These are phyloP conservation scores for Rhodamnia rubescens DNA, from an alignment of 345 rosid species.

Conservation along the genomic window DNA sequence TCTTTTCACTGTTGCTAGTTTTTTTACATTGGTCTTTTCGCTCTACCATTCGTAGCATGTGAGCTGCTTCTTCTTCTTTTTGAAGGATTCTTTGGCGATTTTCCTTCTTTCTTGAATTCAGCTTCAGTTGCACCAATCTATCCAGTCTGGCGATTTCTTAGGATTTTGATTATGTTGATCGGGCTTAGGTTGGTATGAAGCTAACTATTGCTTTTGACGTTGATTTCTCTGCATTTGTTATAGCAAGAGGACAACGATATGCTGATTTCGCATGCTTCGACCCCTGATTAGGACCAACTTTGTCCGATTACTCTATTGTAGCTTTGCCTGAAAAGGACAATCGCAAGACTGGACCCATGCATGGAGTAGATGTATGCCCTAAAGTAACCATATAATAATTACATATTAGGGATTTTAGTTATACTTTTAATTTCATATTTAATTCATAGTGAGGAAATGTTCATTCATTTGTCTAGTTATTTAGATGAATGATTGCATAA, in stretches of 20 bases:
- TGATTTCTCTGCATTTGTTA: not conserved
- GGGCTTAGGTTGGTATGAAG: not conserved
- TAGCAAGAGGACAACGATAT: too few relatives aligned
- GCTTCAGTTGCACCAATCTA: not conserved
- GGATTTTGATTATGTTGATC: constrained; percentile 11
- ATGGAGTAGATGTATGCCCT: not conserved
- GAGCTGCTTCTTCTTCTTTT: not conserved
- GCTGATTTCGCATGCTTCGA: not conserved
- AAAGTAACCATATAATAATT: too few relatives aligned
- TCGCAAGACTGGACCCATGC: not conserved
- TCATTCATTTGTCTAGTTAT: too few relatives aligned
- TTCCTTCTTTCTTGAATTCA: constrained; percentile 2
- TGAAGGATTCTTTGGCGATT: not conserved
- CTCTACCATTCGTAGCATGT: not conserved
- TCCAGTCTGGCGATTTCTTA: not conserved
- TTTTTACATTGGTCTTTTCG: not conserved
- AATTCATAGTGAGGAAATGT: too few relatives aligned
- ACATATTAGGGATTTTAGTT: too few relatives aligned
- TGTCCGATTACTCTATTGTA: not conserved
- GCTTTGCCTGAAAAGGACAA: not conserved
- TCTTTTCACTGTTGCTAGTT: not conserved
- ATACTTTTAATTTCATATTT: too few relatives aligned
- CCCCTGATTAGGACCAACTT: not conserved
- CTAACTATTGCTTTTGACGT: not conserved
- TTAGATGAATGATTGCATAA: too few relatives aligned